These are phyloP conservation scores for Rhipidocladum racemiflorum DNA, from an alignment of 176 grass and related monocot genomes.

Conservation along the genomic window DNA sequence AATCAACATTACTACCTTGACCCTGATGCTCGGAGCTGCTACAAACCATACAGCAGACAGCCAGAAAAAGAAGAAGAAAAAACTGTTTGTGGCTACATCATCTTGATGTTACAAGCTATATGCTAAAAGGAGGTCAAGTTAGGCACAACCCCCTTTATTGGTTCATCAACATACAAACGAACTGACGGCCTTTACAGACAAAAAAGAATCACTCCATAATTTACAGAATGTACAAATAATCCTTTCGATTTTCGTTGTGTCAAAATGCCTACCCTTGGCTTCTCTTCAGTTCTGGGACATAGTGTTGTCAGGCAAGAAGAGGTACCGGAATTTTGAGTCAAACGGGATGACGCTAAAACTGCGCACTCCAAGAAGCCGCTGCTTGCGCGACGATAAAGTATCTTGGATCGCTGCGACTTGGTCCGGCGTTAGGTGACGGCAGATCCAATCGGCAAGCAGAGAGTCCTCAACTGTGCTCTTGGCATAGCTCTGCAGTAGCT, in stretches of 20 bases:
- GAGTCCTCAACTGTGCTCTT: conserved; percentile 91
- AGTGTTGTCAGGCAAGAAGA: conserved; percentile 58
- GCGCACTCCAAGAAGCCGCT: conserved; percentile 61
- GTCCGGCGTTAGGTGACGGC: conserved; percentile 62
- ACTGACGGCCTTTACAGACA: conserved; percentile 24
- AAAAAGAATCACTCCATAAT: conserved; percentile 12
- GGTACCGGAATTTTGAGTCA: conserved; percentile 73
- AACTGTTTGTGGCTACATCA: background rate
- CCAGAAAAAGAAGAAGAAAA: background rate
- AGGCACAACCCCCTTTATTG: background rate
- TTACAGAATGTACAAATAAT: conserved; percentile 37
- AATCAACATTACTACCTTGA: background rate
- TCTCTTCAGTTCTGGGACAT: background rate
- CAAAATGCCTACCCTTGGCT: background rate
- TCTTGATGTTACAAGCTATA: background rate
- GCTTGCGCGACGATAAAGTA: conserved; percentile 48
- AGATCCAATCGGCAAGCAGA: conserved; percentile 81
- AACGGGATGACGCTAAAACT: conserved; percentile 69
- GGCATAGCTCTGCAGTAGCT: conserved; percentile 68
- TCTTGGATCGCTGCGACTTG: conserved; percentile 63
- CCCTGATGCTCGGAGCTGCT: background rate
- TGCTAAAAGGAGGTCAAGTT: background rate
- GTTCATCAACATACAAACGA: background rate
- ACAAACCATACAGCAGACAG: background rate
- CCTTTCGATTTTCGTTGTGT: background rate